Conservation (phyloP, 805 yeast species). For the Spathaspora gorwiae region DNA sequence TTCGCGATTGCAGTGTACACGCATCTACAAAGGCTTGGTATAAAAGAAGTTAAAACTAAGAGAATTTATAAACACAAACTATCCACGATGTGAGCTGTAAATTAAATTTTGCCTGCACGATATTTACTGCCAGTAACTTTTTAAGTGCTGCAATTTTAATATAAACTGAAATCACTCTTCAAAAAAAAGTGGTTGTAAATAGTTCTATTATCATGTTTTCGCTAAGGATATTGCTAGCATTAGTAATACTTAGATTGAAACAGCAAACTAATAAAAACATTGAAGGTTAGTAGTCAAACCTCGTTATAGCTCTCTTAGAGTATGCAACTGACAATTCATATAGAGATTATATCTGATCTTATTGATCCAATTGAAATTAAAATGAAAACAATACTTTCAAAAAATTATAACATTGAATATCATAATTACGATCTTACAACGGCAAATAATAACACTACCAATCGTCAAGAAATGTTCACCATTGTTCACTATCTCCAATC, state of each 20-base stretch:
- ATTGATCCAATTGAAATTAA: constrained; percentile 4
- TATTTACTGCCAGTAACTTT: too few species aligned
- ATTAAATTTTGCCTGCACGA: too few species aligned
- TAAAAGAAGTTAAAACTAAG: too few species aligned
- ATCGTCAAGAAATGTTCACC: background rate
- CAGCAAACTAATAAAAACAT: background rate
- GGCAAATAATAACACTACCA: background rate
- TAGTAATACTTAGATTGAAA: background rate
- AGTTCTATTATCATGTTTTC: background rate
- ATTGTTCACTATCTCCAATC: constrained; percentile 3
- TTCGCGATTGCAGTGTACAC: too few species aligned
- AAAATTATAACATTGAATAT: constrained; percentile 4
- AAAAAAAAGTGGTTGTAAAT: too few species aligned
- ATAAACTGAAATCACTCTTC: too few species aligned
- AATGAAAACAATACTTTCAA: background rate
- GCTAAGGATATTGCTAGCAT: constrained; percentile 1
- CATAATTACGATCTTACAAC: constrained; percentile 1
- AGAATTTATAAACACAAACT: too few species aligned
- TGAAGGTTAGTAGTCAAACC: background rate
- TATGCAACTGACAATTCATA: background rate
- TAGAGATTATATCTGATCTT: constrained; percentile 1
- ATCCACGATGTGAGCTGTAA: too few species aligned
- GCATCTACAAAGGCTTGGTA: too few species aligned
- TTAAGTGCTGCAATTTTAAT: too few species aligned
- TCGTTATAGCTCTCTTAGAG: too few species aligned